Evolutionary conservation across 768 basidiomycete species (phyloP).

Genomic region (Boletus vermiculosoides): DNA sequence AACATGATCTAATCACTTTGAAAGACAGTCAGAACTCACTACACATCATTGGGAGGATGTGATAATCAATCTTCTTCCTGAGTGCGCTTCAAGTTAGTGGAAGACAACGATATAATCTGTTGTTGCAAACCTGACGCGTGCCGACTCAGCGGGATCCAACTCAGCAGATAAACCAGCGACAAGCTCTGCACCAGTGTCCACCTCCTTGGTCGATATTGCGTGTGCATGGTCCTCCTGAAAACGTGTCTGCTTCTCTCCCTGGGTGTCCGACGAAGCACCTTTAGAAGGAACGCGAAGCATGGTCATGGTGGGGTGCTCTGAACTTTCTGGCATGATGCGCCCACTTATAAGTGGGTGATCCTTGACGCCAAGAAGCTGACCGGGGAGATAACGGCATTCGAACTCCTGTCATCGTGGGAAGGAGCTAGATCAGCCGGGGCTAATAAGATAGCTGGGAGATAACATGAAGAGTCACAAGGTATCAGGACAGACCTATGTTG

Average conservation of each 20-base stretch:
- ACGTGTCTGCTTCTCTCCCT: slow-evolving; percentile 10
- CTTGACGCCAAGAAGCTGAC: background rate
- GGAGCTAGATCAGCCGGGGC: background rate
- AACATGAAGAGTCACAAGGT: slow-evolving; percentile 10
- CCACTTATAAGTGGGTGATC: slow-evolving; percentile 6
- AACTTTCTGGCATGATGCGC: too few relatives aligned
- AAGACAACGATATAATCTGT: background rate
- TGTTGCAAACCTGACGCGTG: slow-evolving; percentile 46
- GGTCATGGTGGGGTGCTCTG: background rate
- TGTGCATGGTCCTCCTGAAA: slow-evolving; percentile 19
- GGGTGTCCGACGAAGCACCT: slow-evolving; percentile 8
- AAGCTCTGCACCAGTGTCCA: slow-evolving; percentile 63
- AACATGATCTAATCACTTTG: background rate
- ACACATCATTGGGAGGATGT: slow-evolving; percentile 72
- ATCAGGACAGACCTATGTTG: background rate
- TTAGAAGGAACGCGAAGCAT: slow-evolving; percentile 10
- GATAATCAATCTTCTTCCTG: slow-evolving; percentile 62
- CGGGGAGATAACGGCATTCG: background rate
- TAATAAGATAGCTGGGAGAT: slow-evolving; percentile 1
- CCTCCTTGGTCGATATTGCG: slow-evolving; percentile 40
- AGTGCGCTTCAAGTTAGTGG: background rate
- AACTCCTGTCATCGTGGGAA: slow-evolving; percentile 9
- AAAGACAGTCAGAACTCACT: slow-evolving; percentile 41
- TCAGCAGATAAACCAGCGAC: slow-evolving; percentile 42
- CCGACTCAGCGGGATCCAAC: slow-evolving; percentile 52